These are phyloP conservation scores for Linaria vulgaris DNA, from an alignment of 257 asterid genomes.

Conservation along the genomic window DNA sequence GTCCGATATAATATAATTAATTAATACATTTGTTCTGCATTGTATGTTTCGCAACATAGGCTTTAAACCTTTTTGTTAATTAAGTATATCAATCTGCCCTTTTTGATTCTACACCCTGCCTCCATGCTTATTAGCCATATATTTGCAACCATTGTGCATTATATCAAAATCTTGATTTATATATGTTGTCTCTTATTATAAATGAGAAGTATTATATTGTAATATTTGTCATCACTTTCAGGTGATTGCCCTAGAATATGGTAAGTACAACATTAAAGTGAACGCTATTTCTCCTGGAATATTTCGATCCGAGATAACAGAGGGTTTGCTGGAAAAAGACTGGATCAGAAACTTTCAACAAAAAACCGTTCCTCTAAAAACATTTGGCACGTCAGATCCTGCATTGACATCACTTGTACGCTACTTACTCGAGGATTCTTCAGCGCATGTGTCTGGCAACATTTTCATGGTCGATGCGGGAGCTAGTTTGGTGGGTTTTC, in stretches of 20 bases:
- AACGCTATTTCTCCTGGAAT: constrained; percentile 72
- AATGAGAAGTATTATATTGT: too few species aligned
- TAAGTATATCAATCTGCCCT: too few species aligned
- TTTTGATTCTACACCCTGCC: too few species aligned
- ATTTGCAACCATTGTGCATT: too few species aligned
- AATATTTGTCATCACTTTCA: constrained; percentile 5
- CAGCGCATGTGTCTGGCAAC: constrained; percentile 64
- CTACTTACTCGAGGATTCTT: constrained; percentile 62
- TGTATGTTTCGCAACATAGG: too few species aligned
- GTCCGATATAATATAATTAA: too few species aligned
- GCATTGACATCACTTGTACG: constrained; percentile 63
- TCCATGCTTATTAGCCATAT: too few species aligned
- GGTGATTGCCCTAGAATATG: constrained; percentile 77
- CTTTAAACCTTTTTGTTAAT: too few species aligned
- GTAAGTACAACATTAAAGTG: constrained; percentile 58
- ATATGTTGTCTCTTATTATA: too few species aligned
- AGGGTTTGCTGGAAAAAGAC: constrained; percentile 49
- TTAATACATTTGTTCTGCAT: too few species aligned
- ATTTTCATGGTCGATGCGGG: constrained; percentile 62
- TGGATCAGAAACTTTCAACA: constrained; percentile 51
- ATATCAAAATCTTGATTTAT: too few species aligned
- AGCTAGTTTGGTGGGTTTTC: constrained; percentile 52
- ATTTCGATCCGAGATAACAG: constrained; percentile 69
- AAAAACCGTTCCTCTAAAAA: constrained; percentile 52
- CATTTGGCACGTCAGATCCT: constrained; percentile 54